Evolutionary conservation across 2,329 filamentous ascomycete genomes (phyloP), one percentile per base, ranked within the genome.

Genomic region (Colletotrichum sp.): DNA sequence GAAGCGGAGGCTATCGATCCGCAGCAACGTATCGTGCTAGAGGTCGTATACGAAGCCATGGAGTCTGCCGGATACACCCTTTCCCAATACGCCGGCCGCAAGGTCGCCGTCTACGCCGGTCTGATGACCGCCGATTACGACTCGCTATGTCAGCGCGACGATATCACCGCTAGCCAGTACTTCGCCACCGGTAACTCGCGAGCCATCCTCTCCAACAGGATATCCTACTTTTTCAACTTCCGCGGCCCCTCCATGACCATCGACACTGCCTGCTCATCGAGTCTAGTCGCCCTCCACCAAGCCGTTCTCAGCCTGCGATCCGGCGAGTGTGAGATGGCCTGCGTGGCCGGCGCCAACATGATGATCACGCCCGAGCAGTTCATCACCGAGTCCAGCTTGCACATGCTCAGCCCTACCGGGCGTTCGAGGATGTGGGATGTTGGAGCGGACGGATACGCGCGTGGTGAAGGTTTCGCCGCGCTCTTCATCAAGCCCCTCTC

Each of bases 251-350:
- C 81, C 34, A 82, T 87, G 78, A 87, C 86, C 4, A 83, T 89
- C 13, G 86, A 89, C 62, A 88, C 87, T 28, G 87, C 85, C 28
- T 89, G 87, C 79, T 88, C 87, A n/a, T 85, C 85, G 2, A 85
- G 85, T 21, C 70, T 88, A 30, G 83, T 86, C 6, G 85, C 85
- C 7, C 79, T 89, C 1, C 87, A 89, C 77, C 82, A 84, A 44
- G 87, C 85, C 6, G 83, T 82, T 7, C 81, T 85, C 63, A 82
- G 81, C 71, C 79, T 88, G 15, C 81, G 81, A 34, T 79, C 78
- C 63, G 81, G 83, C 3, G 85, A 87, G 67, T 78, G 77, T 16
- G 76, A 79, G 12, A 78, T 77, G 67, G 82, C 82, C 68, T 79
- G 85, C n/a, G 81, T 83, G 65, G 82, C 81, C 34, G 82, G 81